Evolutionary conservation across 305 asterid species (phyloP), one percentile per base, ranked within the genome.

Genomic region (Coffea humblotiana): DNA sequence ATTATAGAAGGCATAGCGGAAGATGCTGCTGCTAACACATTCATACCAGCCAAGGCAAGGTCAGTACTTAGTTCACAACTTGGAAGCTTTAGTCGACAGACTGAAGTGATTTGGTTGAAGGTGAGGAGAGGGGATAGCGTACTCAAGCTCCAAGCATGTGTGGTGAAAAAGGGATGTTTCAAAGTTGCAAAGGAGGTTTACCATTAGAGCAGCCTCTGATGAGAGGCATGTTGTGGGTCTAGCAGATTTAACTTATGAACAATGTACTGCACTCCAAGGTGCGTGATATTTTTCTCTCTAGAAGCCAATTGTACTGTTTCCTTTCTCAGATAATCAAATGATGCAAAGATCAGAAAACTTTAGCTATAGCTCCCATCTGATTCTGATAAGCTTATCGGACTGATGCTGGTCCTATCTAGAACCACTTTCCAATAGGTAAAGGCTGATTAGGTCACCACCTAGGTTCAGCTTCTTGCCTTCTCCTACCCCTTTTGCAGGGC

Each of bases 191-290:
- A 84, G 77, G 51, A 83, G 79, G 83, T 87, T 83, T 61, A 84
- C 86, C 0, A 80, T 90, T 43, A 82, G 91, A 83, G 93, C 92
- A 11, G 85, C 85, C 56, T 81, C 87, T 19, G 88, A 88, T 75
- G 89, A 88, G 52, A 84, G 90, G 45, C 93, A 88, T 81, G 84
- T 90, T 27, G 93, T 85, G 1, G 88, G 83, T 76, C 72, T 90
- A 23, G 90, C 88, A 0, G 90, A 90, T 47, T 76, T 90, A 80
- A 90, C 90, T 19, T 80, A 77, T 49, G 85, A 85, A 49, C 86
- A 83, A 40, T 90, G 91, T 79, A 75, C 85, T 47, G 88, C 87
- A 63, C 87, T 90, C 21, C 92, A 90, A 71, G 91, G 93, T 84
- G 80, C 16, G 40, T 60, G 5, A 18, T 58, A 58, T 48, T 49